A percentile compares a stretch with the other conserved stretches of the same genome.
Conservation (phyloP, 768 basidiomycete genomes). For the Pilatotrama ljubarskyi region DNA sequence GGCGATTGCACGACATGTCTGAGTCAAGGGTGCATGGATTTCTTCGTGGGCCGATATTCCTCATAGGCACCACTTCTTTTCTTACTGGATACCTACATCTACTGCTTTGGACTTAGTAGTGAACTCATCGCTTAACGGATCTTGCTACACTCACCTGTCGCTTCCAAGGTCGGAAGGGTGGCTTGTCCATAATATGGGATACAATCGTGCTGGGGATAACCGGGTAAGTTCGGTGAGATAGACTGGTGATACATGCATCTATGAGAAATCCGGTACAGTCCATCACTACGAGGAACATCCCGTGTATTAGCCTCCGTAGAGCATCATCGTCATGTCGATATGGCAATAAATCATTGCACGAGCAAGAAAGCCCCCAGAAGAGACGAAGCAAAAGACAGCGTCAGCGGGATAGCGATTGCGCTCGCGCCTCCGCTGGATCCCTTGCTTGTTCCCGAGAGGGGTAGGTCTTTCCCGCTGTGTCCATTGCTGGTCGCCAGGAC, state of each 20-base stretch:
- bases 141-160: no score
- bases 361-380: background rate
- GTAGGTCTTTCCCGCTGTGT: slow-evolving; percentile 34
- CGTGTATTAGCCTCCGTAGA: no score
- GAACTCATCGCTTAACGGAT: no score
- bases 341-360: background rate
- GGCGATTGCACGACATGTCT: slow-evolving; percentile 2
- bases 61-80: background rate
- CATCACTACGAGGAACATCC: no score
- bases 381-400: background rate
- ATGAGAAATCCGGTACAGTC: no score
- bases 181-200: no score
- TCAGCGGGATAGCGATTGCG: background rate
- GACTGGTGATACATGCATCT: no score
- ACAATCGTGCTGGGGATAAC: no score
- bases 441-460: slow-evolving; percentile 24
- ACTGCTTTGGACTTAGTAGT: background rate
- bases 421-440: slow-evolving; percentile 20
- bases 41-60: background rate
- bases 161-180: no score
- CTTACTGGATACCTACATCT: background rate
- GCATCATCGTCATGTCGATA: background rate
- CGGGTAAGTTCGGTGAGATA: no score
- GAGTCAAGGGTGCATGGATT: background rate
- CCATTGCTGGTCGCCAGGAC: slow-evolving; percentile 70